Percentiles rank a stretch among this genome's conserved stretches.
phyloP scores from a whole-genome alignment of 108 stramenopile species.

The Poteriospumella lacustris region DNA sequence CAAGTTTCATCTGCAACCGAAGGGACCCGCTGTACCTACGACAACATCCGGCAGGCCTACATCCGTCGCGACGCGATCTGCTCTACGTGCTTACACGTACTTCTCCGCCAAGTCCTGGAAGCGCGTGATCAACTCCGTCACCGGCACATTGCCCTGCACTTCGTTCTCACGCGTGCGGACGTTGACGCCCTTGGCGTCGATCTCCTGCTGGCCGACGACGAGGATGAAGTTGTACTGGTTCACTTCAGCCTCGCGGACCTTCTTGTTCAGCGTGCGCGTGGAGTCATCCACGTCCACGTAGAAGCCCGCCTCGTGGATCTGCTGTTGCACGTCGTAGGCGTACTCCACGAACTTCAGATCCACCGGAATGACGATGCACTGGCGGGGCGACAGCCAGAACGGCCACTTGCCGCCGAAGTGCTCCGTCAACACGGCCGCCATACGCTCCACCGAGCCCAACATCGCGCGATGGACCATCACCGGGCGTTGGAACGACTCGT shows the following conservation, averaged over 20 bases:
- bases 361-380: slow-evolving; percentile 91
- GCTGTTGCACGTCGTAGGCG: slow-evolving; percentile 60
- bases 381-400: slow-evolving; percentile 96
- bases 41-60: background rate
- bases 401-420: slow-evolving; percentile 99
- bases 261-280: slow-evolving; percentile 92
- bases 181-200: slow-evolving; percentile 75
- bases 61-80: background rate
- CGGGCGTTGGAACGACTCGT: slow-evolving; percentile 63
- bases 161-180: slow-evolving; percentile 84
- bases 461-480: slow-evolving; percentile 98
- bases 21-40: background rate
- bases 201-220: slow-evolving; percentile 87
- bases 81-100: background rate
- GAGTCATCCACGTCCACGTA: slow-evolving; percentile 86
- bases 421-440: slow-evolving; percentile 98
- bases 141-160: slow-evolving; percentile 59
- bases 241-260: slow-evolving; percentile 89
- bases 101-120: background rate
- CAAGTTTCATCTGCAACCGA: background rate
- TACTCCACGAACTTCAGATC: slow-evolving; percentile 65
- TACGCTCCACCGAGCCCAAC: slow-evolving; percentile 97
- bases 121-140: slow-evolving; percentile 11
- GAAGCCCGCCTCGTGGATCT: slow-evolving; percentile 79
- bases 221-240: slow-evolving; percentile 97